Conservation (phyloP, 257 asterid genomes). For the Solanum habrochaites region DNA sequence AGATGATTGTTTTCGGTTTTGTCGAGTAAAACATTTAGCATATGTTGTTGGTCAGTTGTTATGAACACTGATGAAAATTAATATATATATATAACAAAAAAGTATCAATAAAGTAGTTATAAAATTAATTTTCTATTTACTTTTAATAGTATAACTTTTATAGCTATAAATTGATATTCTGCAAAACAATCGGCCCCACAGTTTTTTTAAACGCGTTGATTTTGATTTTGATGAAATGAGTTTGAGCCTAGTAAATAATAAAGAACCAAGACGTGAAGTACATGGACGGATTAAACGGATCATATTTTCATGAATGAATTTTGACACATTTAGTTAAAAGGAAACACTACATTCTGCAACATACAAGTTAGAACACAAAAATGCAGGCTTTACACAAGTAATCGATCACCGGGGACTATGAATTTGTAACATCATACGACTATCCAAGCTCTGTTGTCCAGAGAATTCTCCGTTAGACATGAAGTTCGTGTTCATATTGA, state of each 20-base stretch:
- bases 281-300: neutral
- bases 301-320: neutral
- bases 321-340: neutral
- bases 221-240: too few species aligned
- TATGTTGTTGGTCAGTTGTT: too few species aligned
- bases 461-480: neutral
- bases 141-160: too few species aligned
- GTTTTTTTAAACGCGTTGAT: too few species aligned
- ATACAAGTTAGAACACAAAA: neutral
- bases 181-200: neutral
- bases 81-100: too few species aligned
- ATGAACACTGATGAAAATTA: neutral
- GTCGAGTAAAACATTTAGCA: too few species aligned
- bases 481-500: neutral
- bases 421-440: neutral
- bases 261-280: too few species aligned
- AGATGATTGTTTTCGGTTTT: too few species aligned
- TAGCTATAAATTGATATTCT: neutral
- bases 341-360: neutral
- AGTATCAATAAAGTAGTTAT: neutral
- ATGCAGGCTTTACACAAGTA: neutral
- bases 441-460: neutral
- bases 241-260: neutral
- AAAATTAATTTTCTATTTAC: too few species aligned
- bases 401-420: neutral